Conservation (phyloP, 2,329 filamentous ascomycete species). For the Fulvia fulva region DNA sequence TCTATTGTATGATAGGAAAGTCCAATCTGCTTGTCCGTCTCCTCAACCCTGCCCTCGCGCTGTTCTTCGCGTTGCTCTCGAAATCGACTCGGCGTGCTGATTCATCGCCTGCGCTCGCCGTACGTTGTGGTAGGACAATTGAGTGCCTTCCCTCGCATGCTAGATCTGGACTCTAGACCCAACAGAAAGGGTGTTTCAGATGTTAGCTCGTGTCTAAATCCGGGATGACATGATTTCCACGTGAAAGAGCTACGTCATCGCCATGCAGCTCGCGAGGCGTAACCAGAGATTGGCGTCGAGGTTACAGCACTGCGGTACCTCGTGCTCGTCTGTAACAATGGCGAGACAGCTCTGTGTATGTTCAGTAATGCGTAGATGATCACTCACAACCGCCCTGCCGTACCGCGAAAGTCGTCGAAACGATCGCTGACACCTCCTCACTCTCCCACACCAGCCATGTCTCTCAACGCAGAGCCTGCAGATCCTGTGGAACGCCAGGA, state of each 20-base stretch:
- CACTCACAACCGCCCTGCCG: background rate
- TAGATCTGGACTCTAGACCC: background rate
- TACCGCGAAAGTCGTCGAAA: background rate
- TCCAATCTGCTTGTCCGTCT: constrained; percentile 3
- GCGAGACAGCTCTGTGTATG: background rate
- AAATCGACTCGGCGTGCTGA: background rate
- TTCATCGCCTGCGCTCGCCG: constrained; percentile 1
- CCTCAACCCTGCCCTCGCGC: constrained; percentile 11
- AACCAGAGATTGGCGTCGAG: background rate
- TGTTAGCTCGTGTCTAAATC: background rate
- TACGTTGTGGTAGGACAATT: background rate
- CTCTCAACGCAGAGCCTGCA: constrained; percentile 41
- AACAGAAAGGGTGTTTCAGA: background rate
- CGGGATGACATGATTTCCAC: background rate
- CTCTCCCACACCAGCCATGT: constrained; percentile 29
- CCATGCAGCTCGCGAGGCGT: background rate
- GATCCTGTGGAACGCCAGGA: constrained; percentile 38
- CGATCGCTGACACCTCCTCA: background rate
- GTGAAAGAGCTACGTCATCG: background rate
- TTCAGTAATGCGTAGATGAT: background rate
- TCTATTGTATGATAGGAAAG: too few relatives aligned
- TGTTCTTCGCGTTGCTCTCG: background rate
- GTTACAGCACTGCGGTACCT: background rate
- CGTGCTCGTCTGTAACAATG: background rate
- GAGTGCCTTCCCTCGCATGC: background rate